Evolutionary conservation across 1,139 yeast species (phyloP).

Genomic region (Kodamaea plutei): DNA sequence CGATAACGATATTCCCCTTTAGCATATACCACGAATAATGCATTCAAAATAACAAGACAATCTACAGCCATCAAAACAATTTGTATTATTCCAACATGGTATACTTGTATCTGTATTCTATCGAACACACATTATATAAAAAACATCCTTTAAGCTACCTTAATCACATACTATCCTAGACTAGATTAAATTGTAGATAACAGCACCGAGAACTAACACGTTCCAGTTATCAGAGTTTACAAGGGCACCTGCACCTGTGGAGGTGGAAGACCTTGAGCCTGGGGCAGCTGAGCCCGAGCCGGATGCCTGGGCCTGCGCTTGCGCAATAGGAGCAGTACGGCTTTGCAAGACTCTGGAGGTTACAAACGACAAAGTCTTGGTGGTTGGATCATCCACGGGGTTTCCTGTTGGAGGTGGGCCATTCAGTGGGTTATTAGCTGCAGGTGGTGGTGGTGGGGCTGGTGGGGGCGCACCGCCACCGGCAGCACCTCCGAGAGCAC

Average conservation of each 20-base stretch:
- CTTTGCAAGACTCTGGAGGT: constrained; percentile 10
- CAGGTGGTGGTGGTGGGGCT: constrained; percentile 10
- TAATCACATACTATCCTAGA: too few species aligned
- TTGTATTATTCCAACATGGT: too few species aligned
- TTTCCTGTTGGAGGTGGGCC: constrained; percentile 12
- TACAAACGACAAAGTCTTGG: constrained; percentile 13
- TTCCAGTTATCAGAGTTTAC: background rate
- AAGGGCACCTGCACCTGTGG: background rate
- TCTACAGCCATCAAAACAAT: too few species aligned
- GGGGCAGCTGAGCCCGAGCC: background rate
- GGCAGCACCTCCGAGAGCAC: constrained; percentile 10
- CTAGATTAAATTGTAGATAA: background rate
- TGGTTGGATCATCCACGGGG: constrained; percentile 14
- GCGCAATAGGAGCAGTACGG: background rate
- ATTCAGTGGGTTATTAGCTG: constrained; percentile 7
- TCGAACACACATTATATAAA: too few species aligned
- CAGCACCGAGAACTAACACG: background rate
- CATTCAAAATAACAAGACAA: too few species aligned
- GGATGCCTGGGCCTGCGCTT: background rate
- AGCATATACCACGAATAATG: too few species aligned
- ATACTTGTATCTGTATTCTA: too few species aligned
- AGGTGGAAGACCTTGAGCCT: background rate
- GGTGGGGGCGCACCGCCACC: constrained; percentile 9
- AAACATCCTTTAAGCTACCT: too few species aligned
- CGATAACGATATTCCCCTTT: too few species aligned